phyloP scores from a whole-genome alignment of 2,329 filamentous ascomycete genomes.

The Colletotrichum cuscutae region DNA sequence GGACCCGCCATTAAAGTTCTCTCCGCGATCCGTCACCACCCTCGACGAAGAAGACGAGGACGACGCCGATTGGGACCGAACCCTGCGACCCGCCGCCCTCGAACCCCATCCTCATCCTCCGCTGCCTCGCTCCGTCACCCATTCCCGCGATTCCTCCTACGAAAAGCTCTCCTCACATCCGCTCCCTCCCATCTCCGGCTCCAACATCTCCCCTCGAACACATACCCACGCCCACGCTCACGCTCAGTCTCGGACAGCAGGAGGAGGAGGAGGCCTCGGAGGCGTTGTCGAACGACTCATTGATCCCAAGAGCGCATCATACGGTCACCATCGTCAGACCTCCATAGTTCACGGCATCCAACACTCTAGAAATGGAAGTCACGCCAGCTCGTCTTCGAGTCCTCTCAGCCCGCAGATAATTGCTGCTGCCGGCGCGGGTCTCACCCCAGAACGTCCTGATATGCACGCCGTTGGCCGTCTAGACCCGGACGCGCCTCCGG shows the following conservation, averaged over 20 bases:
- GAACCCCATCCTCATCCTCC: constrained; percentile 45
- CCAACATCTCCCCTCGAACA: constrained; percentile 46
- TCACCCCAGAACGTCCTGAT: constrained; percentile 61
- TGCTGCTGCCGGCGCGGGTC: constrained; percentile 70
- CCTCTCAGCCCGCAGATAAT: constrained; percentile 91
- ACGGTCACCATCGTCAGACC: constrained; percentile 95
- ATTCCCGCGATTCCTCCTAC: constrained; percentile 69
- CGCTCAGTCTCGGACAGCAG: constrained; percentile 52
- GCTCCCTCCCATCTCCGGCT: constrained; percentile 30
- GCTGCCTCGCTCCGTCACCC: constrained; percentile 53
- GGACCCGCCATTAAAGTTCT: constrained; percentile 60
- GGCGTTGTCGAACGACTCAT: constrained; percentile 61
- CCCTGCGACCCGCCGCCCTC: constrained; percentile 57
- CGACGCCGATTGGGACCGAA: constrained; percentile 61
- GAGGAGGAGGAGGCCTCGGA: constrained; percentile 41
- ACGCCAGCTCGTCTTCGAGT: constrained; percentile 81
- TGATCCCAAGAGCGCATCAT: constrained; percentile 65
- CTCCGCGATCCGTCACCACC: constrained; percentile 59
- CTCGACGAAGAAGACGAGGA: constrained; percentile 64
- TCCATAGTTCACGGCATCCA: constrained; percentile 98
- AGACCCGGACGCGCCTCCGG: constrained; percentile 54
- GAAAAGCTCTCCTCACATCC: constrained; percentile 58
- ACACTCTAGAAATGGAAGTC: constrained; percentile 90
- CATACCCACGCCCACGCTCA: constrained; percentile 46
- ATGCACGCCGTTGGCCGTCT: constrained; percentile 58